Evolutionary conservation across 495 filamentous ascomycete species (phyloP).

Genomic region (Penicillium herquei): DNA sequence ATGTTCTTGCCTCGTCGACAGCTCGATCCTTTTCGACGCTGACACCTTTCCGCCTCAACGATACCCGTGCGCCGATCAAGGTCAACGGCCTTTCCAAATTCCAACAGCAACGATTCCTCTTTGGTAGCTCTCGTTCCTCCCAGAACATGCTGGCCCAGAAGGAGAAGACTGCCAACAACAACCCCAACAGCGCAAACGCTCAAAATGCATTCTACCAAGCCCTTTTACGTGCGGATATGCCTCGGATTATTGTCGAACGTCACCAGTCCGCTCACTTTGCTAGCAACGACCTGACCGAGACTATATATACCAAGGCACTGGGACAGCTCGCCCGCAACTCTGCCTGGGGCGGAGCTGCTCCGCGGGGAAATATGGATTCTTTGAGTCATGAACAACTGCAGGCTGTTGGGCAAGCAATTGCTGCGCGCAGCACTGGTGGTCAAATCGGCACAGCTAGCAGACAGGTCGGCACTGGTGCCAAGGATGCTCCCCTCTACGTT

Average conservation of each 20-base stretch:
- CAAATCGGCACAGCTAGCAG: slow-evolving; percentile 48
- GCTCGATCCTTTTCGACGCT: slow-evolving; percentile 40
- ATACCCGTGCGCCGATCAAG: slow-evolving; percentile 21
- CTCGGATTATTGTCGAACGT: slow-evolving; percentile 84
- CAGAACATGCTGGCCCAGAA: slow-evolving; percentile 63
- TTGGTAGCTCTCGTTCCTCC: slow-evolving; percentile 53
- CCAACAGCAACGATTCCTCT: slow-evolving; percentile 51
- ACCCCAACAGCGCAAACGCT: slow-evolving; percentile 76
- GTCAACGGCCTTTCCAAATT: slow-evolving; percentile 23
- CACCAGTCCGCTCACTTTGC: slow-evolving; percentile 85
- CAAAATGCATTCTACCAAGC: slow-evolving; percentile 94
- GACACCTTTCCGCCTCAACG: slow-evolving; percentile 27
- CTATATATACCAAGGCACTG: slow-evolving; percentile 72
- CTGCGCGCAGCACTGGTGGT: slow-evolving; percentile 67
- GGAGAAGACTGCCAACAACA: slow-evolving; percentile 89
- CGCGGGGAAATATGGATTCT: slow-evolving; percentile 18
- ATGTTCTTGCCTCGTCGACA: slow-evolving; percentile 15
- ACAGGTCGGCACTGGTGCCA: slow-evolving; percentile 60
- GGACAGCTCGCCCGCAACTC: slow-evolving; percentile 54
- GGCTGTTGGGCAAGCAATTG: slow-evolving; percentile 83
- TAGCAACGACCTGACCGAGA: slow-evolving; percentile 67
- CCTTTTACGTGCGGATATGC: slow-evolving; percentile 87
- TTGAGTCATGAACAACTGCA: slow-evolving; percentile 67
- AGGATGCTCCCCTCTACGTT: slow-evolving; percentile 82
- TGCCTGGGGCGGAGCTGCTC: slow-evolving; percentile 2